These are phyloP conservation scores for Podospora bellae-mahoneyi DNA, from an alignment of 495 filamentous ascomycete species.

Conservation along the genomic window DNA sequence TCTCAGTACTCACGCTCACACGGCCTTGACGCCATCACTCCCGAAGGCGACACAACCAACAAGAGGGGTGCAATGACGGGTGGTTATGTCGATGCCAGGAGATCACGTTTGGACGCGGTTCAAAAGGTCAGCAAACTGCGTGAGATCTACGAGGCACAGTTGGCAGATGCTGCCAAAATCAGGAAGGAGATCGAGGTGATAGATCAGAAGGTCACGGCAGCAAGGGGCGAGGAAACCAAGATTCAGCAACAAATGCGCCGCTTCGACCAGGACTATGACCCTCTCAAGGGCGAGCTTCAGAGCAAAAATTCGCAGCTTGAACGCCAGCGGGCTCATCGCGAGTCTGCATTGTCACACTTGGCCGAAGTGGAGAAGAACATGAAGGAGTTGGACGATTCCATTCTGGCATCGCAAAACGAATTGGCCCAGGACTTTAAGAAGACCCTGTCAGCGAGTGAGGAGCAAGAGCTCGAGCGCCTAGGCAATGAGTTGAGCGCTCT, in stretches of 20 bases:
- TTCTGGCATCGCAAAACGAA: slow-evolving; percentile 71
- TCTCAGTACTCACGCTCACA: slow-evolving; percentile 88
- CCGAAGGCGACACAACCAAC: slow-evolving; percentile 88
- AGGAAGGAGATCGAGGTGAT: slow-evolving; percentile 63
- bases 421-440: slow-evolving; percentile 88
- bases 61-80: slow-evolving; percentile 93
- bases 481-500: slow-evolving; percentile 66
- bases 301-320: slow-evolving; percentile 68
- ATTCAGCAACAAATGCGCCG: slow-evolving; percentile 73
- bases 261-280: slow-evolving; percentile 77
- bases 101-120: slow-evolving; percentile 79
- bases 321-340: slow-evolving; percentile 68
- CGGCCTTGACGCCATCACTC: slow-evolving; percentile 86
- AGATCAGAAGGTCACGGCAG: slow-evolving; percentile 81
- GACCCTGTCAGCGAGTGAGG: slow-evolving; percentile 75
- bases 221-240: slow-evolving; percentile 77
- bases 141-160: slow-evolving; percentile 66
- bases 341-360: slow-evolving; percentile 61
- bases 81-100: slow-evolving; percentile 80
- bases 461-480: slow-evolving; percentile 70
- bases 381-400: slow-evolving; percentile 69
- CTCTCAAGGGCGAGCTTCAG: slow-evolving; percentile 68
- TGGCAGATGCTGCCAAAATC: slow-evolving; percentile 40
- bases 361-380: slow-evolving; percentile 75
- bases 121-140: slow-evolving; percentile 71